Conservation (phyloP, 2,329 filamentous ascomycete species). For the Teratosphaeria nubilosa region DNA sequence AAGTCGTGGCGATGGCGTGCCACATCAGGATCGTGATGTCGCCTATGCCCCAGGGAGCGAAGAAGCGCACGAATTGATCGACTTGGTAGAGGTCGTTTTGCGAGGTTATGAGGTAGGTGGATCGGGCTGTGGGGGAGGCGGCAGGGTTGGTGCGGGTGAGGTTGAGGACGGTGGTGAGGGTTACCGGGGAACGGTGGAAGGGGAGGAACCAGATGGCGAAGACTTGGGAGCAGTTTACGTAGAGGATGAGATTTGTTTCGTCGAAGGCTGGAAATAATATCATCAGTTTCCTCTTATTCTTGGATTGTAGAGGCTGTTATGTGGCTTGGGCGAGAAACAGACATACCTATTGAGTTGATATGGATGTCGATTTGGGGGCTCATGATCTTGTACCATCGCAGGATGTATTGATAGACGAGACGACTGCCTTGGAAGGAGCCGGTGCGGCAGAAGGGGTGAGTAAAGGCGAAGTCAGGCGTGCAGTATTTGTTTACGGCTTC, state of each 20-base stretch:
- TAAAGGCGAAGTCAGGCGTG: conserved; percentile 59
- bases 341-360: conserved; percentile 50
- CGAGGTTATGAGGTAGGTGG: conserved; percentile 58
- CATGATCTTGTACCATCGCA: conserved; percentile 76
- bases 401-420: conserved; percentile 58
- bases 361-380: conserved; percentile 61
- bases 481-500: conserved; percentile 63
- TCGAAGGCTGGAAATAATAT: conserved; percentile 50
- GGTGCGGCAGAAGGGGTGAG: conserved; percentile 69
- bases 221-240: conserved; percentile 61
- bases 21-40: conserved; percentile 44
- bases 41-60: conserved; percentile 47
- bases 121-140: background rate
- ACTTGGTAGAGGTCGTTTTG: conserved; percentile 79
- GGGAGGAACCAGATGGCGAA: conserved; percentile 72
- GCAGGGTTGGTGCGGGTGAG: conserved; percentile 15
- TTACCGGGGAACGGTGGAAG: conserved; percentile 51
- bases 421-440: conserved; percentile 52
- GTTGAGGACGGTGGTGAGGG: conserved; percentile 24
- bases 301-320: background rate
- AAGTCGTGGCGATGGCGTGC: conserved; percentile 54
- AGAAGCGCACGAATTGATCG: conserved; percentile 64
- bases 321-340: too few species aligned
- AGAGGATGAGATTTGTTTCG: conserved; percentile 54
- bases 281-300: background rate